These are phyloP conservation scores for Rusavskia elegans DNA, from an alignment of 495 filamentous ascomycete genomes.

Conservation along the genomic window DNA sequence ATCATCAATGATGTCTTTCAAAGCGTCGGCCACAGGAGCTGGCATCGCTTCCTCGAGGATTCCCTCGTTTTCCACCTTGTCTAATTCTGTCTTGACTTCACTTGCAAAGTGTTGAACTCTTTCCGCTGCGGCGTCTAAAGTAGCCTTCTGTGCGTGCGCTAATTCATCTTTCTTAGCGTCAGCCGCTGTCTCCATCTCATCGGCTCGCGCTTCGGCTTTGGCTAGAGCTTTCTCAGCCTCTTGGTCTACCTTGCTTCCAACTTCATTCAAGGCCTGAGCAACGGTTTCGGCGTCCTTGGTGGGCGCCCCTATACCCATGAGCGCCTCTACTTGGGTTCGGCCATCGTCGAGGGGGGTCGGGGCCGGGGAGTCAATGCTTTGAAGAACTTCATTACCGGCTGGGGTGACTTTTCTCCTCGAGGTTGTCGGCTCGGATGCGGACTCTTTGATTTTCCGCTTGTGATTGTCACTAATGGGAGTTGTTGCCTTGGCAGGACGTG, in stretches of 20 bases:
- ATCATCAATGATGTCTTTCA: constrained; percentile 43
- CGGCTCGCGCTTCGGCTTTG: constrained; percentile 28
- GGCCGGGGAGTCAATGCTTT: constrained; percentile 20
- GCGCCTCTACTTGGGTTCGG: constrained; percentile 17
- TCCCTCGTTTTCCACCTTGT: constrained; percentile 35
- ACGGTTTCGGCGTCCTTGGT: constrained; percentile 47
- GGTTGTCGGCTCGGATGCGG: constrained; percentile 8
- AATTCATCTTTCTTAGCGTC: constrained; percentile 29
- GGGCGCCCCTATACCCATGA: constrained; percentile 17
- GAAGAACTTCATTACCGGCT: constrained; percentile 8
- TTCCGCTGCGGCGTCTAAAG: constrained; percentile 29
- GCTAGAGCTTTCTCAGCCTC: constrained; percentile 51
- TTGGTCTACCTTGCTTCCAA: constrained; percentile 50
- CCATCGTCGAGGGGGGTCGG: constrained; percentile 16
- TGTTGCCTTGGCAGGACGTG: constrained; percentile 28
- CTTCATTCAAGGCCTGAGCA: constrained; percentile 49
- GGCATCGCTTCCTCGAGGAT: constrained; percentile 34
- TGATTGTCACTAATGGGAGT: constrained; percentile 11
- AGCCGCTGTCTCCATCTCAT: constrained; percentile 16
- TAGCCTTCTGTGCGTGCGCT: constrained; percentile 24
- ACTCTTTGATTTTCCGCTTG: constrained; percentile 16
- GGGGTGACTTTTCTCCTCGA: constrained; percentile 16
- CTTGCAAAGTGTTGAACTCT: constrained; percentile 28
- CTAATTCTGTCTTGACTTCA: constrained; percentile 38
- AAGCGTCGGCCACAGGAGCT: constrained; percentile 33